A percentile compares a stretch with the other conserved stretches of the same genome.
Evolutionary conservation across 345 rosid genomes (phyloP).

Genomic region (Hibiscus mutabilis): DNA sequence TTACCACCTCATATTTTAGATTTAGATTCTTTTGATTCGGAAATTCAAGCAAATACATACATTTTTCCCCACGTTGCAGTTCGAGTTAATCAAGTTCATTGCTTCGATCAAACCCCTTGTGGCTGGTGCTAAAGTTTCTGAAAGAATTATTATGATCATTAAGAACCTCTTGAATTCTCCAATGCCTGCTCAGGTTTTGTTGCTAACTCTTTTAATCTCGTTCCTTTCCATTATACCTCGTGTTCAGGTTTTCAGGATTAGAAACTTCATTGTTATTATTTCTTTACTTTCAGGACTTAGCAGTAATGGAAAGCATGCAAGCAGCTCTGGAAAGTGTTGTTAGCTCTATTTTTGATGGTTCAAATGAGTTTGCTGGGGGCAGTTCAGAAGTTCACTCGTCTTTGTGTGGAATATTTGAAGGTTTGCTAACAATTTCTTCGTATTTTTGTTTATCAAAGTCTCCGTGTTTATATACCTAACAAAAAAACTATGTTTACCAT

Average conservation of each 20-base stretch:
- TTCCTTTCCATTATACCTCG: neutral
- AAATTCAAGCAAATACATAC: neutral
- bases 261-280: neutral
- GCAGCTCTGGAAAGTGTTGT: conserved; percentile 67
- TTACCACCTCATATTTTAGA: neutral
- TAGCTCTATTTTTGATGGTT: conserved; percentile 67
- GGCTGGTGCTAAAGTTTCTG: conserved; percentile 61
- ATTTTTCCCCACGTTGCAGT: conserved; percentile 1
- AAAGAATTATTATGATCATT: conserved; percentile 49
- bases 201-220: conserved; percentile 8
- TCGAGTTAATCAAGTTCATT: conserved; percentile 62
- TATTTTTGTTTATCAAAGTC: neutral
- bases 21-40: conserved; percentile 11
- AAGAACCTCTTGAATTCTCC: conserved; percentile 47
- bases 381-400: conserved; percentile 56
- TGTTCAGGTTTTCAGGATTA: conserved; percentile 4
- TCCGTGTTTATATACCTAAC: neutral
- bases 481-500: conserved; percentile 17
- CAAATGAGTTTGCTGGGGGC: conserved; percentile 51
- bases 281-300: conserved; percentile 56
- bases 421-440: conserved; percentile 28
- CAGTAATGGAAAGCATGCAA: conserved; percentile 76
- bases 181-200: conserved; percentile 60
- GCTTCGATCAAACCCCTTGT: conserved; percentile 60
- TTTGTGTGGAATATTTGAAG: conserved; percentile 64